phyloP scores from a whole-genome alignment of 768 basidiomycete genomes.

The Epithele typhae region DNA sequence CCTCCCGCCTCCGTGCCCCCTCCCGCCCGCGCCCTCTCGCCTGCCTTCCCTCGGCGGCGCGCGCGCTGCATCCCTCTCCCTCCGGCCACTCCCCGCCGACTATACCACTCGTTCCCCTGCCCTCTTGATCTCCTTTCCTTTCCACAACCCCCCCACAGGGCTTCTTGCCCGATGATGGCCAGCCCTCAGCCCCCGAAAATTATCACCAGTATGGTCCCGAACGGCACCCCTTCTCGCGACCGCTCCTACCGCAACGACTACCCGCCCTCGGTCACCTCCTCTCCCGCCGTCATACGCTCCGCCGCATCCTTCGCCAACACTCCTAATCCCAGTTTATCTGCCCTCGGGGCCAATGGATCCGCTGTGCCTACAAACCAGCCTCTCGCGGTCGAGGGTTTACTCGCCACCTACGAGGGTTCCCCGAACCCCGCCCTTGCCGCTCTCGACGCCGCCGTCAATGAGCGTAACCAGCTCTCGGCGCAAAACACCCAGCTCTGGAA shows the following conservation, averaged over 20 bases:
- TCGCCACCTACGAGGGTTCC: conserved; percentile 48
- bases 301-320: conserved; percentile 17
- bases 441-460: conserved; percentile 71
- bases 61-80: background rate
- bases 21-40: background rate
- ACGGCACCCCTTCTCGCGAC: conserved; percentile 17
- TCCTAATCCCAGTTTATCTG: conserved; percentile 17
- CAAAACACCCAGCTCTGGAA: conserved; percentile 96
- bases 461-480: conserved; percentile 73
- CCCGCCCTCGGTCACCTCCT: conserved; percentile 13
- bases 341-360: conserved; percentile 12
- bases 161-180: conserved; percentile 1
- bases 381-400: conserved; percentile 48
- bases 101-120: background rate
- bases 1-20: background rate
- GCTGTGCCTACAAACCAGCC: conserved; percentile 28
- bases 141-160: background rate
- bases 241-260: conserved; percentile 16
- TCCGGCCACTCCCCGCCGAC: background rate
- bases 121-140: background rate
- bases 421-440: conserved; percentile 55
- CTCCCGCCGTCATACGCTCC: conserved; percentile 16
- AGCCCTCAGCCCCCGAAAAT: conserved; percentile 12
- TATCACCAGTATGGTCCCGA: conserved; percentile 9
- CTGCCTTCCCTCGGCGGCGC: background rate